phyloP scores from a whole-genome alignment of 2,329 filamentous ascomycete genomes.

The Cercospora zeina region DNA sequence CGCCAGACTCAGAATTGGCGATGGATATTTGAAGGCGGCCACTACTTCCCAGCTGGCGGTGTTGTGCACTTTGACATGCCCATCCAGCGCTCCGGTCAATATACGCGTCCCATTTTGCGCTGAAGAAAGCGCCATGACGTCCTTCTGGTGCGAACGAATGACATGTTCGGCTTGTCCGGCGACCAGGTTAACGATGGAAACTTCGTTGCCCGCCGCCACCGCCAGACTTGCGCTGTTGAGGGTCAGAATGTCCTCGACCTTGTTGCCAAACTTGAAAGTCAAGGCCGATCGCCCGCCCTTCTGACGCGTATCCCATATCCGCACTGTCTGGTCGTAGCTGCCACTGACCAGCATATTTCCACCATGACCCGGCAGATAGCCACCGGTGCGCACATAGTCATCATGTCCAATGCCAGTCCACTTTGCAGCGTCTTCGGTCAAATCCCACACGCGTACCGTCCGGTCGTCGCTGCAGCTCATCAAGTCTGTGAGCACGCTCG shows the following conservation, averaged over 20 bases:
- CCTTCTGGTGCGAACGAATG: slow-evolving; percentile 95
- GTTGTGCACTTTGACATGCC: slow-evolving; percentile 96
- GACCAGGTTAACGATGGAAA: slow-evolving; percentile 89
- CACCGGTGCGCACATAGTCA: slow-evolving; percentile 87
- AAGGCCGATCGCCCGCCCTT: slow-evolving; percentile 69
- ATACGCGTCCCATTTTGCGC: slow-evolving; percentile 79
- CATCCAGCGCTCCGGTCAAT: slow-evolving; percentile 85
- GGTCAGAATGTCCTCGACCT: slow-evolving; percentile 85
- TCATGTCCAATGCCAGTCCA: slow-evolving; percentile 80
- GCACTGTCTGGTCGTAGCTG: slow-evolving; percentile 91
- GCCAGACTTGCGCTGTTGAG: slow-evolving; percentile 83
- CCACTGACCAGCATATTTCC: slow-evolving; percentile 77
- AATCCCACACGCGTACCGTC: slow-evolving; percentile 91
- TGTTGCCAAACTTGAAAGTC: slow-evolving; percentile 90
- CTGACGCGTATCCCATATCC: slow-evolving; percentile 86
- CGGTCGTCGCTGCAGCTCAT: slow-evolving; percentile 91
- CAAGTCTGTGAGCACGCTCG: slow-evolving; percentile 73
- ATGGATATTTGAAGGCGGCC: slow-evolving; percentile 89
- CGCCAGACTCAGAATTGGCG: slow-evolving; percentile 80
- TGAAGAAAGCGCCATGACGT: slow-evolving; percentile 81
- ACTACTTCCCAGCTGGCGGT: slow-evolving; percentile 94
- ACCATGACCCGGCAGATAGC: slow-evolving; percentile 75
- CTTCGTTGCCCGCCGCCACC: slow-evolving; percentile 78
- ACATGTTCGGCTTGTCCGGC: slow-evolving; percentile 84
- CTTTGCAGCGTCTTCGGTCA: slow-evolving; percentile 74